Conservation (phyloP, 768 basidiomycete genomes). For the Phlebiopsis gigantea region DNA sequence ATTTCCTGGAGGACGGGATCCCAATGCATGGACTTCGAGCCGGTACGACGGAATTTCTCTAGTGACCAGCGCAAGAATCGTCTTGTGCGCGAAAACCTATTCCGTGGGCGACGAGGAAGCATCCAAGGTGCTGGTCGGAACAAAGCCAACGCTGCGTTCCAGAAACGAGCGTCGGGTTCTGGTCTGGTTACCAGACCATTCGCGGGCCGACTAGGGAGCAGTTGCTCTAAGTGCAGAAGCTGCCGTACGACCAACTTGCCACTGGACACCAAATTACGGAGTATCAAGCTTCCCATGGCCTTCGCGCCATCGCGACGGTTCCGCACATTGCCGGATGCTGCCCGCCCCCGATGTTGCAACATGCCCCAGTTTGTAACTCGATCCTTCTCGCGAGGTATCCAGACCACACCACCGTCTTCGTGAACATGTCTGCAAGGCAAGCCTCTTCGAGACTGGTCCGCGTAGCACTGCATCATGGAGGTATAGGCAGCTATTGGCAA, state of each 20-base stretch:
- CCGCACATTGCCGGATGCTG: slow-evolving; percentile 1
- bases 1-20: slow-evolving; percentile 33
- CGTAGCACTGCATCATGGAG: slow-evolving; percentile 62
- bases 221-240: slow-evolving; percentile 19
- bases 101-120: not conserved
- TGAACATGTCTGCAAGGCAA: slow-evolving; percentile 13
- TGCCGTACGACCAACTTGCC: slow-evolving; percentile 13
- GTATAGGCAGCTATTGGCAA: slow-evolving; percentile 67
- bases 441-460: slow-evolving; percentile 34
- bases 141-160: slow-evolving; percentile 53
- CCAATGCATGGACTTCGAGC: slow-evolving; percentile 22
- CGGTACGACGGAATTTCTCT: slow-evolving; percentile 24
- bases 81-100: slow-evolving; percentile 18
- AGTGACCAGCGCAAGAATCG: slow-evolving; percentile 26
- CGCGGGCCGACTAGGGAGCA: not conserved
- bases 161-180: slow-evolving; percentile 58
- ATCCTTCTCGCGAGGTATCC: slow-evolving; percentile 19
- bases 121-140: slow-evolving; percentile 16
- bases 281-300: slow-evolving; percentile 26
- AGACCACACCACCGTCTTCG: not conserved
- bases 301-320: slow-evolving; percentile 20
- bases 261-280: slow-evolving; percentile 25
- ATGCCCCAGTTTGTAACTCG: slow-evolving; percentile 27
- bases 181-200: slow-evolving; percentile 18
- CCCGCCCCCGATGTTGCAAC: not conserved